Conservation (phyloP, 2,329 filamentous ascomycete species). For the Colletotrichum spaethianum region DNA sequence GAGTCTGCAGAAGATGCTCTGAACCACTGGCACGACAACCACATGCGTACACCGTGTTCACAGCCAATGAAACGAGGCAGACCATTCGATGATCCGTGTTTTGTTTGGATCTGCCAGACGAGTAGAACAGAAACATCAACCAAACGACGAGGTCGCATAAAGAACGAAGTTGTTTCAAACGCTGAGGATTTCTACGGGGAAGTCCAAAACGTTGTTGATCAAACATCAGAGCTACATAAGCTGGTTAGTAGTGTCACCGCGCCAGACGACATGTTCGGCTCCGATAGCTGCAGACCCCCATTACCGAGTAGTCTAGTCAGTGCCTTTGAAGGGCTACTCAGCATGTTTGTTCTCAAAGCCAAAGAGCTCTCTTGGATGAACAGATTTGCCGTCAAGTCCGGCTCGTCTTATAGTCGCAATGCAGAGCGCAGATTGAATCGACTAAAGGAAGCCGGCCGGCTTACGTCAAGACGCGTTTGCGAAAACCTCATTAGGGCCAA, state of each 20-base stretch:
- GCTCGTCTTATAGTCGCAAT: background rate
- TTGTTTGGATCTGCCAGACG: conserved; percentile 5
- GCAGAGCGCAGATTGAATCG: conserved; percentile 19
- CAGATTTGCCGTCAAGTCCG: background rate
- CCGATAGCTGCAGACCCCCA: conserved; percentile 17
- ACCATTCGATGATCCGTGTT: conserved; percentile 18
- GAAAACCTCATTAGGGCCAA: conserved; percentile 37
- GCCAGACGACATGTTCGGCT: background rate
- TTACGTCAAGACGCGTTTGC: background rate
- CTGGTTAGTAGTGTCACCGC: conserved; percentile 24
- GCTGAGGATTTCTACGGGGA: background rate
- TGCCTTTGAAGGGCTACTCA: conserved; percentile 41
- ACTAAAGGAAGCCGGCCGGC: background rate
- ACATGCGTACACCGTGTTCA: background rate
- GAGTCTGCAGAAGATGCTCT: conserved; percentile 5
- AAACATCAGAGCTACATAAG: conserved; percentile 30
- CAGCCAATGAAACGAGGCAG: background rate
- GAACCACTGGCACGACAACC: conserved; percentile 12
- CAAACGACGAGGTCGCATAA: background rate
- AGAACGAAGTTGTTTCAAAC: background rate
- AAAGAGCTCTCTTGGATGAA: conserved; percentile 36
- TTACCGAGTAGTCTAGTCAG: conserved; percentile 41
- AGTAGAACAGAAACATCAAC: background rate
- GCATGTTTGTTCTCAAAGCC: conserved; percentile 32
- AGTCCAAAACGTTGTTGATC: background rate